Base-by-base conservation (phyloP, 2,329 filamentous ascomycete genomes). In the Amylocarpus encephaloides region DNA sequence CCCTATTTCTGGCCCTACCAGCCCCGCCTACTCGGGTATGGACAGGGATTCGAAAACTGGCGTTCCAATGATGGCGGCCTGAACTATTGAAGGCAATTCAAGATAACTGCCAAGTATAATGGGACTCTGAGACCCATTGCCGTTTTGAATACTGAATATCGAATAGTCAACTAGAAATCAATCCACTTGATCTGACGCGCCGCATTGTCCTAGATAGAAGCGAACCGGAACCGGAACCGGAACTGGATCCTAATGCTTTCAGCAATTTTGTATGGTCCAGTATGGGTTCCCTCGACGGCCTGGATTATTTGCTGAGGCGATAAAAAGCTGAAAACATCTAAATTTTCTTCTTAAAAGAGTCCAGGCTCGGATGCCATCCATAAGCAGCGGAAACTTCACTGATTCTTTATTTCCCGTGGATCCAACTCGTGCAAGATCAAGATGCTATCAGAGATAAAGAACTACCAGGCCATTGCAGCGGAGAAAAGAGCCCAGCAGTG, bases 391-490 rank as follows among this genome's bases (percentile, higher is more conserved):
- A 36, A 36, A 45, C 26, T 45, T 35, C 5, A 3, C 33, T 30
- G 12, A 30, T 34, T 11, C 41, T 7, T 46, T 7, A 33, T 40
- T 33, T 46, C 13, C 29, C 6, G n/a, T 43, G 50, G 10, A 52
- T 40, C 19, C 36, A 29, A 46, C 43, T 43, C 15, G 10, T 33
- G 12, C 19, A 36, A 43, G n/a, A 35, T 41, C 47, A 49, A 42
- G 9, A 62, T 60, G 58, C 10, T 33, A 44, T 52, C 48, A 33
- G 39, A 35, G 13, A 47, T 46, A 5, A 52, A 54, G 35, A 26
- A 52, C 32, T 62, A 60, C 39, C 41, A 50, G 30, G 22, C 29
- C 18, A 53, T 61, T 46, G 48, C 59, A 6, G 59, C 56, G 2
- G 35, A 55, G 40, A 62, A 61, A 33, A 49, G 54, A 30, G 34